phyloP scores from a whole-genome alignment of 768 basidiomycete genomes.

The Lactarius evosmus region DNA sequence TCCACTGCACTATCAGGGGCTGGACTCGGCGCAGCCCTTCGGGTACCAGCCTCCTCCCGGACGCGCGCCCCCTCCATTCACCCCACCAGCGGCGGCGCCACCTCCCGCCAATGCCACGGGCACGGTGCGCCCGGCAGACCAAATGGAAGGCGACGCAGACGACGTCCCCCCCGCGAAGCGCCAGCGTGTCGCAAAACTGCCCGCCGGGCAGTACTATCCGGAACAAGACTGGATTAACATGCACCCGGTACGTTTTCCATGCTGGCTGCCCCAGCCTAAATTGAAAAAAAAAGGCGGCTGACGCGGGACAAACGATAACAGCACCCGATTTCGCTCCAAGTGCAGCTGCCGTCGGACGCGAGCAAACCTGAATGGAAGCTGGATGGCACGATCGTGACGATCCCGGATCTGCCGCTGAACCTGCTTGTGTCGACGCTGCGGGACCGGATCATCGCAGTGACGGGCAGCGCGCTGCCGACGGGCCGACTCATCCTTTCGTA shows the following conservation, averaged over 20 bases:
- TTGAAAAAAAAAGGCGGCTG: neutral
- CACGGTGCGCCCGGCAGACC: conserved; percentile 74
- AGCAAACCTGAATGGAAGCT: conserved; percentile 93
- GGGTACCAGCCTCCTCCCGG: conserved; percentile 64
- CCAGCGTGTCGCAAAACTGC: conserved; percentile 80
- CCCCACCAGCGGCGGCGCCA: conserved; percentile 44
- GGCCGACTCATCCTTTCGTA: conserved; percentile 79
- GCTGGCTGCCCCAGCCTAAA: conserved; percentile 9
- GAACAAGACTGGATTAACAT: conserved; percentile 88
- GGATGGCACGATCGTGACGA: conserved; percentile 70
- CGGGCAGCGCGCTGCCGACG: conserved; percentile 76
- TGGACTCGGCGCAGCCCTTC: conserved; percentile 73
- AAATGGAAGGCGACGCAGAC: conserved; percentile 67
- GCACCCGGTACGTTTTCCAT: conserved; percentile 68
- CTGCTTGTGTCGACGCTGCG: conserved; percentile 84
- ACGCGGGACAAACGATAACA: conserved; percentile 30
- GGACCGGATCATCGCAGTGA: conserved; percentile 78
- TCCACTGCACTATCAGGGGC: conserved; percentile 80
- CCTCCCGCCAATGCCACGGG: conserved; percentile 55
- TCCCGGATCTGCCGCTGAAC: conserved; percentile 81
- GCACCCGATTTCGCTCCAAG: conserved; percentile 81
- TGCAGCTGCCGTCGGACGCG: conserved; percentile 80
- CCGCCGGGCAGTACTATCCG: conserved; percentile 78
- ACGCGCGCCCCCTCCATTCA: conserved; percentile 46
- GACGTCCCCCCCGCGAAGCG: conserved; percentile 82